Evolutionary conservation across 495 filamentous ascomycete genomes (phyloP).

Genomic region (Penicillium cataractarum): DNA sequence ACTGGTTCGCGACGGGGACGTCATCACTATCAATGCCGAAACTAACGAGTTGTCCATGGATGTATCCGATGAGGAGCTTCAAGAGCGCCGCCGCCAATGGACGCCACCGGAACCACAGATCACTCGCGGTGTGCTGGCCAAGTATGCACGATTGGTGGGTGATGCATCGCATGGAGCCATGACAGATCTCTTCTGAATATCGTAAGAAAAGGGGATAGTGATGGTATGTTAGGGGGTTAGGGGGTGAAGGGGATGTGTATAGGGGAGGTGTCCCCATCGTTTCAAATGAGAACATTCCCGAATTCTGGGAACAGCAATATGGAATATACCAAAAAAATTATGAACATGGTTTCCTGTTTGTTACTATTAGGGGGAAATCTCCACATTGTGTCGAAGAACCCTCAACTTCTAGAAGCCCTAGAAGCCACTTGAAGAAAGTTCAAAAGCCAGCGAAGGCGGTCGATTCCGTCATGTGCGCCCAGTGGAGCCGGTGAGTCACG

Average conservation of each 20-base stretch:
- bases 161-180: slow-evolving; percentile 74
- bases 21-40: slow-evolving; percentile 84
- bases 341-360: background rate
- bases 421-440: background rate
- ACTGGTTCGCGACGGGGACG: slow-evolving; percentile 77
- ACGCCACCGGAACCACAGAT: slow-evolving; percentile 70
- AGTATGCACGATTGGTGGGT: slow-evolving; percentile 78
- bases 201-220: too few relatives aligned
- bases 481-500: slow-evolving; percentile 34
- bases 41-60: slow-evolving; percentile 76
- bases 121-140: slow-evolving; percentile 86
- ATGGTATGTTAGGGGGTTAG: too few relatives aligned
- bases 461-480: slow-evolving; percentile 24
- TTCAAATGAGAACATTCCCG: background rate
- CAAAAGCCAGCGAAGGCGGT: background rate
- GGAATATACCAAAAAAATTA: background rate
- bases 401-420: slow-evolving; percentile 9
- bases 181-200: slow-evolving; percentile 48
- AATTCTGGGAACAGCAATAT: background rate
- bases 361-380: background rate
- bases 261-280: background rate
- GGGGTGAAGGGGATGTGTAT: background rate
- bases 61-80: slow-evolving; percentile 74
- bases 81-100: slow-evolving; percentile 69
- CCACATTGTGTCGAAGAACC: background rate